Base-by-base conservation (phyloP, 2,329 filamentous ascomycete genomes). In the Talaromyces sp. region DNA sequence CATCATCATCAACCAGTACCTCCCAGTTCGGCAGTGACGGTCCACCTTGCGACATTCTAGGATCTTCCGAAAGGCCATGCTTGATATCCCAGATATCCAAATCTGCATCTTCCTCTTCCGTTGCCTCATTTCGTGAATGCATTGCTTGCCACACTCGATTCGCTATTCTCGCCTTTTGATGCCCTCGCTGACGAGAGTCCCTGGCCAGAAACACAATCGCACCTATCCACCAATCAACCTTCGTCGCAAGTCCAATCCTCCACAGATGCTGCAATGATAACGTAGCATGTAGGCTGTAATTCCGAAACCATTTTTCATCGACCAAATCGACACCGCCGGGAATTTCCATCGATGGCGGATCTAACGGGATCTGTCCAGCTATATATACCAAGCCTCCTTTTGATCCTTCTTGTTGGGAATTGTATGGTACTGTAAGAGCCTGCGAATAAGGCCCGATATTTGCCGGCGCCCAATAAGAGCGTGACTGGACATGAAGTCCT, bases 371-470 rank as follows among this genome's bases (percentile, higher is more conserved):
- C 77, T 98, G 95, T 0, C 95, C 95, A 0, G 95, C 93, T 40
- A 97, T 84, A 63, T 88, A 88, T 17, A 94, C 81, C 10, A 85
- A 63, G 7, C 74, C 73, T 49, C 71, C 71, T 11, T 45, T 27
- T 7, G 17, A 8, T 34, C 29, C 19, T 15, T 34, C 34, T 15
- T 25, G 8, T 58, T 75, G 61, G 2, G 72, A 70, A 8, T 75
- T 66, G 8, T 83, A 72, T 11, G 81, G 81, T 11, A 87, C 79
- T 1, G 85, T 83, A 59, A 95, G 88, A 3, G 93, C 92, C 79
- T 99, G 95, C 64, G 93, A 97, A 77, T 98, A 98, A 0, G 95
- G 95, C 0, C 95, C 95, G 63, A 99, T 98, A 73, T 98, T 98
- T 22, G 95, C 94, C 0, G 95, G 95, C 0, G 95, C 95, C 95